phyloP scores from a whole-genome alignment of 257 asterid species.

The Nicotiana otophora region DNA sequence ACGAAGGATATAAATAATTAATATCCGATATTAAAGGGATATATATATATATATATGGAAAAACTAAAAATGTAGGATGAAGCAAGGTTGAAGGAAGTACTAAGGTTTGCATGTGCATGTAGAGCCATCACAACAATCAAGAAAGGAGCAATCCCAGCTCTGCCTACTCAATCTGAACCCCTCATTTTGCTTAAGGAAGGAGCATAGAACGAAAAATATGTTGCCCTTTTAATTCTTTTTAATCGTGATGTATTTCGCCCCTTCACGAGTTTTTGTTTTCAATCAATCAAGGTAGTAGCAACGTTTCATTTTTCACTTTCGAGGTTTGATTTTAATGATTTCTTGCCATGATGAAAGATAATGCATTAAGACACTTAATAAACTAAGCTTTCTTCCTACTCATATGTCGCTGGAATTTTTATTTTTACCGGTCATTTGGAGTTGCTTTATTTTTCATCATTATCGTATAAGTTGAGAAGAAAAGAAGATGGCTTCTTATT shows the following conservation, averaged over 20 bases:
- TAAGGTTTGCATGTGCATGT: slow-evolving; percentile 72
- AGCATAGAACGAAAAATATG: not conserved
- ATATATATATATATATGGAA: not conserved
- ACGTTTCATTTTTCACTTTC: not conserved
- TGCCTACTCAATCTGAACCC: slow-evolving; percentile 55
- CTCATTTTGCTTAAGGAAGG: slow-evolving; percentile 23
- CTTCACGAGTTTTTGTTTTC: not conserved
- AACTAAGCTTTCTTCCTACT: not conserved
- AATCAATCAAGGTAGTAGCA: not conserved
- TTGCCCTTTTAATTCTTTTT: not conserved
- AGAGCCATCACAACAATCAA: slow-evolving; percentile 89
- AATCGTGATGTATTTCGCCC: not conserved
- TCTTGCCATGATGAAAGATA: not conserved
- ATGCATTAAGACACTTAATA: not conserved
- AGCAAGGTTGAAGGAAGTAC: slow-evolving; percentile 53
- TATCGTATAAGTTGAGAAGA: no score
- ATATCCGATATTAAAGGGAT: no score
- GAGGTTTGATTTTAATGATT: not conserved
- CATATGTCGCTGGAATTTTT: not conserved
- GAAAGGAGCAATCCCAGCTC: slow-evolving; percentile 92
- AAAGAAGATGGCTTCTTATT: no score
- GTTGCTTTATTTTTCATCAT: not conserved
- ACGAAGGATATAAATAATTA: no score
- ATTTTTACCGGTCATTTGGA: not conserved
- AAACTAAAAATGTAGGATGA: slow-evolving; percentile 42